Evolutionary conservation across 805 yeast species (phyloP), one percentile per base, ranked within the genome.

Genomic region (Monosporozyma yasuniensis): DNA sequence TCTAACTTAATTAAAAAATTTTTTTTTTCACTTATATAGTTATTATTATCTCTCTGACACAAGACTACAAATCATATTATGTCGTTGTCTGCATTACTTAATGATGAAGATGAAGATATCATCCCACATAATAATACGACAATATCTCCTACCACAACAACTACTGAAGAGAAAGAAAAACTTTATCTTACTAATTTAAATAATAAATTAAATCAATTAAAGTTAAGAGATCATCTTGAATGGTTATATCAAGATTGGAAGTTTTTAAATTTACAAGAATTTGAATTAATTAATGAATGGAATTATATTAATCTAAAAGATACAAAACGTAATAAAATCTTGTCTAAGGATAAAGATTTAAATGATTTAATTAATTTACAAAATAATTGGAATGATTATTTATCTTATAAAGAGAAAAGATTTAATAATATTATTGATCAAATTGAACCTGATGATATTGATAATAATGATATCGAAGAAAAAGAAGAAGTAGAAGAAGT

Each of bases 221-320:
- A 56, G 21, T 50, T 54, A 25, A 52, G 65, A 44, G 68, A 64
- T 51, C 38, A 47, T 12, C 35, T 57, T 11, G 66, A 65, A 46
- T 54, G 55, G 32, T 50, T 56, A 10, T 62, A 59, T 42, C 69
- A 66, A 48, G 65, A 67, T 50, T 67, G 68, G 67, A 63, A 65
- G 35, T 66, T 62, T 42, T 49, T 65, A 27, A 66, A 60, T 49
- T 59, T 58, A 30, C 71, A 67, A 49, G 70, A 67, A 53, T 65
- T 66, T 51, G 71, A 67, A 52, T 50, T 66, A 39, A 61, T 67
- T n/a, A 57, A 59, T 28, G 68, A 64, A 46, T 67, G 68, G 66
- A 39, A 39, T 39, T 39, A 39, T 21, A 39, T 39, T 21, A 39
- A 39, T 39, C 10, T 39, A 11, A 39, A 39, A 39, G 42, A 39